A percentile compares a stretch with the other conserved stretches of the same genome.
These are phyloP conservation scores for Plasmopara halstedii DNA, from an alignment of 352 stramenopile genomes.

Conservation along the genomic window DNA sequence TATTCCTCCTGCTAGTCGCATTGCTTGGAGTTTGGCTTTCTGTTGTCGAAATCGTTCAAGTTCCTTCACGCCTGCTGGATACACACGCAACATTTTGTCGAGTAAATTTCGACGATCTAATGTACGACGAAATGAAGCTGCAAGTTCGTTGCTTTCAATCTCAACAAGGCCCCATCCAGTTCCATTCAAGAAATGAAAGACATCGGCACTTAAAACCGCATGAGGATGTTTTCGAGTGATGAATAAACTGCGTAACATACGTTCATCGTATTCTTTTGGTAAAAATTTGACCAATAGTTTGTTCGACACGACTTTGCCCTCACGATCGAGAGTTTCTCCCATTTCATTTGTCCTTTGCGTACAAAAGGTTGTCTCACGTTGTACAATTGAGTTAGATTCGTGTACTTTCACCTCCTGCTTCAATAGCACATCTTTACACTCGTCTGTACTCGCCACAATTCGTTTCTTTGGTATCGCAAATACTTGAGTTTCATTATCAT, in stretches of 20 bases:
- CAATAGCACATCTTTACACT: conserved; percentile 15
- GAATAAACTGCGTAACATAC: conserved; percentile 40
- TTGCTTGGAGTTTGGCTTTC: conserved; percentile 40
- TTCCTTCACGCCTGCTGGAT: conserved; percentile 41
- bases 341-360: conserved; percentile 17
- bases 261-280: conserved; percentile 39
- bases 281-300: conserved; percentile 68
- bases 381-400: conserved; percentile 2
- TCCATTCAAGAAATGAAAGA: conserved; percentile 69
- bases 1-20: conserved; percentile 19
- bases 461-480: conserved; percentile 80
- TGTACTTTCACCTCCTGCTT: background rate
- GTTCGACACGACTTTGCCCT: conserved; percentile 43
- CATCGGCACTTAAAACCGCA: conserved; percentile 40
- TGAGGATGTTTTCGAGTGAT: conserved; percentile 25
- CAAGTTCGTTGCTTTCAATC: conserved; percentile 39
- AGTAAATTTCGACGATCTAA: conserved; percentile 53
- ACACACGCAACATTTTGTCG: conserved; percentile 45
- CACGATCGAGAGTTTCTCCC: conserved; percentile 36
- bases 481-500: conserved; percentile 46
- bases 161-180: conserved; percentile 72
- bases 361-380: conserved; percentile 15
- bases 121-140: conserved; percentile 40
- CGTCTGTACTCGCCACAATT: conserved; percentile 9
- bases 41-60: conserved; percentile 50